Base-by-base conservation (phyloP, 495 filamentous ascomycete genomes). In the Penicillium ochrochloron region DNA sequence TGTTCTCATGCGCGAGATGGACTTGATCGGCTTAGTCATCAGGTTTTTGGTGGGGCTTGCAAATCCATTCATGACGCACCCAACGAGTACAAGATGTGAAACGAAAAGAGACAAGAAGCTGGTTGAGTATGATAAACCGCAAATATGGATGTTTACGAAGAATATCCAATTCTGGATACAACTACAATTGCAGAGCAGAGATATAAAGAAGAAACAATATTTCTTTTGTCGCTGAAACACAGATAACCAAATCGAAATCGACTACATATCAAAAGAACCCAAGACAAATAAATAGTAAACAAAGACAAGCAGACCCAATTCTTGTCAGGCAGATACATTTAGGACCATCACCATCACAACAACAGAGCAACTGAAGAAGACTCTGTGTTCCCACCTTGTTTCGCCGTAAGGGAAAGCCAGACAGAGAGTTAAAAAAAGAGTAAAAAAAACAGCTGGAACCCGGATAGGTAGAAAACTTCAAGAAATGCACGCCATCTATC, bases 221-320 rank as follows among this genome's bases (percentile, higher is more conserved):
- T 73, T 64, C 67, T 71, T 71, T 74, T 72, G 63, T 68, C 69
- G 68, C 70, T 72, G 66, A 71, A 70, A 69, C 71, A 76, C 67
- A 70, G 19, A 66, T 21, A 57, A 66, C 44, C 63, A 72, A 27
- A 27, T 27, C 25, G 25, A 27, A 66, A 33, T 64, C 66, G 52
- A 66, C 66, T 70, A 65, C 57, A 71, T 65, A 50, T 50, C 67
- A 63, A 58, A 57, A 37, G 12, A 61, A 53, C 10, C 33, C 29
- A 63, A 59, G 42, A 57, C 54, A 23, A 19, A 70, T 53, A 57
- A 50, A 61, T 34, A 52, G 48, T 52, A 52, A 52, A 55, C 46
- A 42, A 21, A 21, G 46, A 62, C 39, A 55, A 60, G 19, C 63
- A 64, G 66, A 65, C 60, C 65, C 66, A 64, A 63, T 59, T 46